Evolutionary conservation across 2,329 filamentous ascomycete genomes (phyloP).

Genomic region (Alternaria gansuensis): DNA sequence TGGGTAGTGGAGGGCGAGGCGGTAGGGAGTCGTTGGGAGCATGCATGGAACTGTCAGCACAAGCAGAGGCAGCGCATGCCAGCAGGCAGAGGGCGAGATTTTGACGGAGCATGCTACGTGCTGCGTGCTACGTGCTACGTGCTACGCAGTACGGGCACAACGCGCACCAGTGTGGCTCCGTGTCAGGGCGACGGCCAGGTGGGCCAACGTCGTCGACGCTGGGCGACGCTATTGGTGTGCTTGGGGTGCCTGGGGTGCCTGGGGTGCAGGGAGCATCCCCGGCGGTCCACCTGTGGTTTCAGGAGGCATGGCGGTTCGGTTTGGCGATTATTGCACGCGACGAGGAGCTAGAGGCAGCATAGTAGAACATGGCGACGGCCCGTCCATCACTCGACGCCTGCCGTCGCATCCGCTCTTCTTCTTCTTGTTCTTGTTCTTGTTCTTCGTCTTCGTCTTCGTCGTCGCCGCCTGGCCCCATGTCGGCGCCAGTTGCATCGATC

Average conservation of each 20-base stretch:
- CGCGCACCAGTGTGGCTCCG: slow-evolving; percentile 11
- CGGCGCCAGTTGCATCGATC: slow-evolving; percentile 16
- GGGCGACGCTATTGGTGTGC: slow-evolving; percentile 27
- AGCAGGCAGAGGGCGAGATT: no score
- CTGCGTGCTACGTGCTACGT: no score
- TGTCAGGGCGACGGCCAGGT: slow-evolving; percentile 22
- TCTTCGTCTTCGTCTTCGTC: background rate
- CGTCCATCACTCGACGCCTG: slow-evolving; percentile 21
- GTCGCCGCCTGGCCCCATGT: background rate
- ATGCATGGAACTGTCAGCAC: background rate
- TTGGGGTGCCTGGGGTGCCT: slow-evolving; percentile 2
- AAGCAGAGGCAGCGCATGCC: no score
- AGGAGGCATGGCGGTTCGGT: slow-evolving; percentile 30
- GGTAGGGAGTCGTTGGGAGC: slow-evolving; percentile 1
- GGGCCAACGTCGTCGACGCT: slow-evolving; percentile 32
- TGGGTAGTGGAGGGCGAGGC: background rate
- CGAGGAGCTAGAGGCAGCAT: slow-evolving; percentile 4
- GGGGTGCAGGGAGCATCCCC: slow-evolving; percentile 28
- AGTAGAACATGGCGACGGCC: slow-evolving; percentile 24
- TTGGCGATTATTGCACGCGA: slow-evolving; percentile 27
- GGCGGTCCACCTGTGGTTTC: slow-evolving; percentile 27
- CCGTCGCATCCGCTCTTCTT: slow-evolving; percentile 45
- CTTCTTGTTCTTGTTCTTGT: slow-evolving; percentile 30
- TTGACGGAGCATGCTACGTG: no score
- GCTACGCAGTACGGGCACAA: background rate